phyloP scores from a whole-genome alignment of 1,284 basidiomycete species.

The Ceratobasidium papillatum region DNA sequence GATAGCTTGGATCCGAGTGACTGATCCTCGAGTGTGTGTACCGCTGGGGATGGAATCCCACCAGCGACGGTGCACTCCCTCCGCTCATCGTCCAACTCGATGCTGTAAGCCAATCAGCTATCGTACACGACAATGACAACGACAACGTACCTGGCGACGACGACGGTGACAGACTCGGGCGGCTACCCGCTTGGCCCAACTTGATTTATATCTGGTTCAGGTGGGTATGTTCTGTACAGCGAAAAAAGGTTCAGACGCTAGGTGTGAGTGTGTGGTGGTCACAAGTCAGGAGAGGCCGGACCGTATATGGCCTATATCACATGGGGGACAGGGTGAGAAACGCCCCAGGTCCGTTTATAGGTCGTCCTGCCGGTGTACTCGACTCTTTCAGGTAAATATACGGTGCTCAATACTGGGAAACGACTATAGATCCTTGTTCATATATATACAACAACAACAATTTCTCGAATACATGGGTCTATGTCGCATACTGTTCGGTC shows the following conservation, averaged over 20 bases:
- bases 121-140: background rate
- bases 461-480: background rate
- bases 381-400: background rate
- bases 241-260: too few species aligned
- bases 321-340: conserved; percentile 26
- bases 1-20: conserved; percentile 14
- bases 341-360: conserved; percentile 27
- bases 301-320: background rate
- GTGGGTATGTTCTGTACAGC: too few species aligned
- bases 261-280: too few species aligned
- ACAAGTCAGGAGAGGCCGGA: background rate
- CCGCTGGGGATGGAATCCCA: conserved; percentile 3
- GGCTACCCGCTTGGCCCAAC: conserved; percentile 12
- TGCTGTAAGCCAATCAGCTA: background rate
- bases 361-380: background rate
- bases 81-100: conserved; percentile 1
- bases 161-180: background rate
- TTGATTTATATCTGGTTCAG: background rate
- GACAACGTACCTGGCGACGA: background rate
- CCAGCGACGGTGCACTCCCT: background rate
- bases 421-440: background rate
- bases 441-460: background rate
- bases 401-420: background rate
- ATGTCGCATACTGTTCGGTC: conserved; percentile 82
- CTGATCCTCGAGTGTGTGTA: background rate